Evolutionary conservation across 83 land plant species (phyloP), one percentile per base, ranked within the genome.

Genomic region (Larix sibirica): DNA sequence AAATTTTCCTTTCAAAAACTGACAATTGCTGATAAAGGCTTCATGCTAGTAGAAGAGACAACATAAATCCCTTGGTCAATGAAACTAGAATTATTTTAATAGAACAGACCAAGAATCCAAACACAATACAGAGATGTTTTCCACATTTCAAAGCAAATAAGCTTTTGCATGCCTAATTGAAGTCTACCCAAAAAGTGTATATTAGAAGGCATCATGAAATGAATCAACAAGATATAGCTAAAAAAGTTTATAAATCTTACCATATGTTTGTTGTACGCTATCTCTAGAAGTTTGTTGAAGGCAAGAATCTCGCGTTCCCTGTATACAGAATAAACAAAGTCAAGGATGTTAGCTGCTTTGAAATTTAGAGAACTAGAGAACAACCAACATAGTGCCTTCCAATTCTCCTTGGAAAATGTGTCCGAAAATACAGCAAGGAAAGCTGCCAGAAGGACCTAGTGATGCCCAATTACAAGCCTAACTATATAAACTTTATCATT

Each of bases 301-400:
- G 95, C 99, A 88, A 85, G 88, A 13, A 79, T 83, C 77, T 95
- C 98, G 65, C 91, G 93, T 21, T 89, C 92, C 91, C 99, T 97
- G 87, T 40, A 28, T 24, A 80, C 70, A 70, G 28, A 13, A 58
- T 69, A 80, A 42, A 33, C 28, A 33, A 86, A 69, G 42, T 40
- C 79, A 28, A 47, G 64, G 33, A 74, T 5, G 17, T 59, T 40
- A 28, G 44, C 20, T 38, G 36, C 67, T 59, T 58, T 7, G 62
- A 61, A 79, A n/a, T 42, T 33, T 33, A 16, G 13, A 28, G 16
- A 70, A 38, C 23, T 38, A 70, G 36, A 28, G 20, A 28, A 23
- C 13, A 70, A 10, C 23, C 47, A 38, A 6, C 38, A 38, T 20
- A 14, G 20, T 38, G 38, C 50, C 47, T 70, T 70, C 38, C 50